Base-by-base conservation (phyloP, 2,329 filamentous ascomycete genomes). In the Plenodomus tracheiphilus region DNA sequence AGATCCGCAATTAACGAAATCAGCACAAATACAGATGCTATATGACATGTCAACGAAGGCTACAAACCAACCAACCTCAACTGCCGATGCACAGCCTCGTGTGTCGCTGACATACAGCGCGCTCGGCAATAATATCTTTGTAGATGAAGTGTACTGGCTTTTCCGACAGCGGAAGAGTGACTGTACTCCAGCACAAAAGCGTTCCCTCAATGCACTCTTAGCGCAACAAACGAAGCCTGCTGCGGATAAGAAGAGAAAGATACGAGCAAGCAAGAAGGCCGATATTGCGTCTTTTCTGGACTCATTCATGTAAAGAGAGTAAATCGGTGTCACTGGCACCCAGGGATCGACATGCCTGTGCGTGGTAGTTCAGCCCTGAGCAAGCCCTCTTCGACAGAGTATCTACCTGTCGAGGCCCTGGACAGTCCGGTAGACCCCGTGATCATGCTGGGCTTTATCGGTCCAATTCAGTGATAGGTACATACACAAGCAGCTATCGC, bases 281-380 rank as follows among this genome's bases (percentile, higher is more conserved):
- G 62, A 63, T 28, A 49, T 66, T 30, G 54, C 51, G 5, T 59
- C 59, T 2, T 39, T 68, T n/a, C 39, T 68, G 16, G 61, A 48
- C 39, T 47, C 40, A 10, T 65, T 65, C 42, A 49, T 19, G 17
- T 57, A 35, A 58, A 6, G 22, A 5, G 5, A 25, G 22, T 25
- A 5, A 10, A 10, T 25, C 10, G 22, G 22, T 25, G n/a, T n/a
- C n/a, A 25, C 22, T 25, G 22, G 10, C 22, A 25, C 10, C 10
- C 10, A 25, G 22, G n/a, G n/a, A n/a, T n/a, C n/a, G n/a, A n/a
- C n/a, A n/a, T n/a, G n/a, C n/a, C n/a, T n/a, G n/a, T n/a, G n/a
- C n/a, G n/a, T n/a, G n/a, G n/a, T n/a, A n/a, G n/a, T n/a, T n/a
- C n/a, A n/a, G n/a, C n/a, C n/a, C n/a, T n/a, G n/a, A n/a, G n/a